phyloP scores from a whole-genome alignment of 208 protist genomes.

The Novymonas esmeraldas region DNA sequence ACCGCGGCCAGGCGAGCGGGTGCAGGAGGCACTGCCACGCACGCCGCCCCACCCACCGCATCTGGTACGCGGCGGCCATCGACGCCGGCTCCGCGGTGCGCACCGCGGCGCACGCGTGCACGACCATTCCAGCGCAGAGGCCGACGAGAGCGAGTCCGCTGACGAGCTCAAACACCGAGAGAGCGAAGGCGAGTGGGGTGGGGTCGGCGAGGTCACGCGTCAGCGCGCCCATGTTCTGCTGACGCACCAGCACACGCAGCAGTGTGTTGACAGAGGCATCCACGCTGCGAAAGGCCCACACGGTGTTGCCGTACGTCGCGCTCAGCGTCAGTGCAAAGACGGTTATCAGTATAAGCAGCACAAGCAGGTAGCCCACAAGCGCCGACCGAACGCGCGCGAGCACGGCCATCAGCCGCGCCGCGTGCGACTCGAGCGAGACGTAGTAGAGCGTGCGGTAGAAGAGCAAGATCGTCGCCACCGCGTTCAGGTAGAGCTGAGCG shows the following conservation, averaged over 20 bases:
- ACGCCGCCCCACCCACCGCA: constrained; percentile 9
- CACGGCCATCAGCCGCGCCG: constrained; percentile 23
- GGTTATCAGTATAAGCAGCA: constrained; percentile 39
- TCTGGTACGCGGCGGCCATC: constrained; percentile 6
- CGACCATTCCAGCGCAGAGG: constrained; percentile 29
- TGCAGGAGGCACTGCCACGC: neutral
- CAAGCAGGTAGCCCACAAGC: constrained; percentile 32
- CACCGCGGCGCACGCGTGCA: constrained; percentile 23
- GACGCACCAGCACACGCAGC: constrained; percentile 44
- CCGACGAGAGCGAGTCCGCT: constrained; percentile 21
- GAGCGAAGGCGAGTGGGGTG: constrained; percentile 25
- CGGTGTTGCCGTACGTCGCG: constrained; percentile 22
- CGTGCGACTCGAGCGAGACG: constrained; percentile 15
- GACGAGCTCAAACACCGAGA: constrained; percentile 39
- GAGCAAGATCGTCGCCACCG: constrained; percentile 11
- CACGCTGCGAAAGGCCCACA: constrained; percentile 49
- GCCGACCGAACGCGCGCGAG: constrained; percentile 10
- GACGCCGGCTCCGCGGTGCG: constrained; percentile 10
- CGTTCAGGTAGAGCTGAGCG: constrained; percentile 28
- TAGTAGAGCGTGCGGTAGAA: constrained; percentile 22
- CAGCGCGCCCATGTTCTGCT: constrained; percentile 42
- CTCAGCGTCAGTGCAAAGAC: constrained; percentile 41
- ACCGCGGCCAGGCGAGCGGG: constrained; percentile 14
- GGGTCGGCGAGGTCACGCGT: constrained; percentile 4
- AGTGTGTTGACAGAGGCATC: constrained; percentile 33